phyloP scores from a whole-genome alignment of 2,329 filamentous ascomycete genomes.

The Apiospora phragmitis region DNA sequence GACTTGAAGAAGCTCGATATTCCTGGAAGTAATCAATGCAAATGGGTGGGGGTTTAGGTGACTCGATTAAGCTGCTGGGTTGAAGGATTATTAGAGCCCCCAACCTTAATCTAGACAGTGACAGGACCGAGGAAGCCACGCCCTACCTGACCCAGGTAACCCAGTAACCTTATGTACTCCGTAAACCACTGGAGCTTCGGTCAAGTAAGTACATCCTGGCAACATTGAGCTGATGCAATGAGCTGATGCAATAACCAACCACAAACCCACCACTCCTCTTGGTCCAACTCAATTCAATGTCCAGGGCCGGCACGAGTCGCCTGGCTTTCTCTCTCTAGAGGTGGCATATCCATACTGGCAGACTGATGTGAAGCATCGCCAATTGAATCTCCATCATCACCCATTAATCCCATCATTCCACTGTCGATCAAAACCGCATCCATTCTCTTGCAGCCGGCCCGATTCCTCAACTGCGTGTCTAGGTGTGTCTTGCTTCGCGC shows the following conservation, averaged over 20 bases:
- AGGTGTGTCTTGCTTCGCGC: no score
- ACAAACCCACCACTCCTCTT: not conserved
- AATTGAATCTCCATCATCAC: not conserved
- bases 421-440: not conserved
- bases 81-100: not conserved
- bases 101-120: not conserved
- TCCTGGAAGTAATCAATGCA: not conserved
- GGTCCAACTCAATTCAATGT: not conserved
- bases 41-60: not conserved
- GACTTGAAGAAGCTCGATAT: not conserved
- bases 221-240: not conserved
- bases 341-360: not conserved
- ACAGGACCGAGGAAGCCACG: not conserved
- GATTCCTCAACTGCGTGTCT: not conserved
- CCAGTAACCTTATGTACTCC: not conserved
- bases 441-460: constrained; percentile 4
- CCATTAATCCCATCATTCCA: not conserved
- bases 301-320: not conserved
- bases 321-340: not conserved
- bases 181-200: not conserved
- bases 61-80: not conserved
- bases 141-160: not conserved
- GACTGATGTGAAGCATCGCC: not conserved
- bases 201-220: not conserved
- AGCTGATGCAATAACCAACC: not conserved